These are phyloP conservation scores for Sporothrix curviconia DNA, from an alignment of 2,329 filamentous ascomycete genomes.

Conservation along the genomic window DNA sequence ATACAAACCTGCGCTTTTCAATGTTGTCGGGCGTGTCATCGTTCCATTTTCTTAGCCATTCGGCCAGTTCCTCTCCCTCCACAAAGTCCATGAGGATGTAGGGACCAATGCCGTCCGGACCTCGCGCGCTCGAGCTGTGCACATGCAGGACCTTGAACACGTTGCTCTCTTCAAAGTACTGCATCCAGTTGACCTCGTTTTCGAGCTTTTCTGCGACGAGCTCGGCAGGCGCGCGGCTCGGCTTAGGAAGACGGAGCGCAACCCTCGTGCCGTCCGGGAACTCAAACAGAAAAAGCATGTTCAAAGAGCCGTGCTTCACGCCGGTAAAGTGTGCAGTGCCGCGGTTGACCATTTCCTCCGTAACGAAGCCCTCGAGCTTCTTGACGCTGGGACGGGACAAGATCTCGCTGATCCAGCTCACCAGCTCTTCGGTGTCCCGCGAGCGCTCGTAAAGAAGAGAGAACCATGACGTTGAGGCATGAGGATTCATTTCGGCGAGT, in stretches of 20 bases:
- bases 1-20: background rate
- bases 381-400: too few relatives aligned
- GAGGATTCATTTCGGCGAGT: too few relatives aligned
- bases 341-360: background rate
- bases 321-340: background rate
- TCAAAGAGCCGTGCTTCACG: background rate
- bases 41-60: background rate
- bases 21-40: background rate
- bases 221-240: background rate
- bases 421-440: too few relatives aligned
- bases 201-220: slow-evolving; percentile 1
- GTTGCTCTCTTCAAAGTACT: slow-evolving; percentile 6
- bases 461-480: too few relatives aligned
- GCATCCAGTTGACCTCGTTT: slow-evolving; percentile 11
- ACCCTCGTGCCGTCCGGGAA: background rate
- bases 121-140: background rate
- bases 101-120: background rate
- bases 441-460: too few relatives aligned
- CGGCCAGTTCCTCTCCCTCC: background rate
- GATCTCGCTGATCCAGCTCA: too few relatives aligned
- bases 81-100: slow-evolving; percentile 13
- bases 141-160: background rate
- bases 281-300: background rate
- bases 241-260: background rate
- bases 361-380: background rate